Conservation (phyloP, 2,329 filamentous ascomycete genomes). For the Colletotrichum sp. region DNA sequence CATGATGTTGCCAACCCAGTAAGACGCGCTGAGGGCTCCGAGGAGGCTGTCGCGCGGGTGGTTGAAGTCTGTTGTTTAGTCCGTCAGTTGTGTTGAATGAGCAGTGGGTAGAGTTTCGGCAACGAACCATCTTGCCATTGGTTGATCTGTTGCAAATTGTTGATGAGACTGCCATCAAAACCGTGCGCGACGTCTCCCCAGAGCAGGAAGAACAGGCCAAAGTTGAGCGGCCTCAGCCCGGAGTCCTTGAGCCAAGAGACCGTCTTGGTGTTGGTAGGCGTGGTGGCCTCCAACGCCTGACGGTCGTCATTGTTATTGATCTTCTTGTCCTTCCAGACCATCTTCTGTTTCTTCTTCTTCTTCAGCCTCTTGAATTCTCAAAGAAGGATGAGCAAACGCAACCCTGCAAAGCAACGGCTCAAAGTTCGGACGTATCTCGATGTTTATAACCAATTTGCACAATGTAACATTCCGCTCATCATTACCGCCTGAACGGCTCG, state of each 20-base stretch:
- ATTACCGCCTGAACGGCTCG: neutral
- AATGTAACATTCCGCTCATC: neutral
- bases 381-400: neutral
- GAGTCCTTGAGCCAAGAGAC: constrained; percentile 1
- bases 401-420: neutral
- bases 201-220: constrained; percentile 34
- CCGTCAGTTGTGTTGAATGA: neutral
- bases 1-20: constrained; percentile 39
- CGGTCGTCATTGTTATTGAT: constrained; percentile 6
- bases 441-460: constrained; percentile 3
- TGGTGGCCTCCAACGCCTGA: constrained; percentile 9
- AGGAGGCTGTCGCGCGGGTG: constrained; percentile 34
- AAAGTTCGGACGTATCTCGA: neutral
- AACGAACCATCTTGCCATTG: constrained; percentile 42
- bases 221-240: constrained; percentile 9
- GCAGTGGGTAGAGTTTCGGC: neutral
- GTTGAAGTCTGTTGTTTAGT: constrained; percentile 27
- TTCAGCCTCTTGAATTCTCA: neutral
- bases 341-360: neutral
- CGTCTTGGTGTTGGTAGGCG: constrained; percentile 5
- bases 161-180: constrained; percentile 56
- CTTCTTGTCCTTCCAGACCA: constrained; percentile 7
- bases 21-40: constrained; percentile 44
- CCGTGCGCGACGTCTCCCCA: constrained; percentile 47
- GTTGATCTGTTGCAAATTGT: constrained; percentile 48